Conservation (phyloP, 345 rosid species). For the Nasturtium officinale region DNA sequence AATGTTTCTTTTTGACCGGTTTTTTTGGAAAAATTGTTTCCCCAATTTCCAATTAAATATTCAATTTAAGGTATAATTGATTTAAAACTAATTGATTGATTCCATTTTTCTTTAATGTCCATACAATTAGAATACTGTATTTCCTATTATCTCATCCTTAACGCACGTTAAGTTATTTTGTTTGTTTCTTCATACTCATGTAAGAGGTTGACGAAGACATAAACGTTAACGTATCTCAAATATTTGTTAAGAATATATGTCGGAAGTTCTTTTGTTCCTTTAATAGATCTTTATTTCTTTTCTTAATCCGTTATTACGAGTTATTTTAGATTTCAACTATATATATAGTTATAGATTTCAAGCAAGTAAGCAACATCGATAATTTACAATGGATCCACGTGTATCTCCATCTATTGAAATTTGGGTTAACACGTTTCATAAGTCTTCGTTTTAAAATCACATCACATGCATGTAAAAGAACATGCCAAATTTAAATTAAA, state of each 20-base stretch:
- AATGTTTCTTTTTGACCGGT: slow-evolving; percentile 42
- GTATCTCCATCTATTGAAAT: no score
- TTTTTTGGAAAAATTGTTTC: slow-evolving; percentile 38
- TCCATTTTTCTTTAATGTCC: slow-evolving; percentile 5
- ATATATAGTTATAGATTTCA: no score
- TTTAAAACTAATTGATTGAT: slow-evolving; percentile 17
- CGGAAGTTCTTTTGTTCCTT: neutral
- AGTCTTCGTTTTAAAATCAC: neutral
- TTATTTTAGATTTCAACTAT: neutral
- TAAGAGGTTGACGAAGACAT: no score
- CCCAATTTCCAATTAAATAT: slow-evolving; percentile 35
- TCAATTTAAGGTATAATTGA: slow-evolving; percentile 36
- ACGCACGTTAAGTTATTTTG: slow-evolving; percentile 14
- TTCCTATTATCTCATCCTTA: slow-evolving; percentile 2
- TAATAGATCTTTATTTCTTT: neutral
- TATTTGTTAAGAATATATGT: slow-evolving; percentile 18
- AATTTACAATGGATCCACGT: no score
- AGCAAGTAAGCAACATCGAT: no score
- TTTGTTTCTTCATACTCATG: neutral
- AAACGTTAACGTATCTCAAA: slow-evolving; percentile 17
- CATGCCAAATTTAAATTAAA: slow-evolving; percentile 28
- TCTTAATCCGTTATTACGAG: neutral
- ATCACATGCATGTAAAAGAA: slow-evolving; percentile 31
- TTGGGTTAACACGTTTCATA: slow-evolving; percentile 13
- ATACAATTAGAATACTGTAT: neutral